Percentiles rank a stretch among this genome's conserved stretches.
These are phyloP conservation scores for Talaromyces proteolyticus DNA, from an alignment of 495 filamentous ascomycete genomes.

Conservation along the genomic window DNA sequence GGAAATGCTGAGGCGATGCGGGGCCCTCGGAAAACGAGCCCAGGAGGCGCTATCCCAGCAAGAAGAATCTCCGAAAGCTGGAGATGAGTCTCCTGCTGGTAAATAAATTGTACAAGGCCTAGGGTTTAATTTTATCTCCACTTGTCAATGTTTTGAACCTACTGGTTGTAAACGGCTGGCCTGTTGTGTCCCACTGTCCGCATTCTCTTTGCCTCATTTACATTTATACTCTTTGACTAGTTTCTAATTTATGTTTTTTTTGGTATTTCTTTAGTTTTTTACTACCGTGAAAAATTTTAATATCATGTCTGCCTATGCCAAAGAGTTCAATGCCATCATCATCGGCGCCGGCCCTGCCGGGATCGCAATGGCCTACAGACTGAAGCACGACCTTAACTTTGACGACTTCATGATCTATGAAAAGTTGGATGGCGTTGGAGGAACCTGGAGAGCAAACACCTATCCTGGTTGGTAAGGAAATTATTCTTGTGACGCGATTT, in stretches of 20 bases:
- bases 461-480: constrained; percentile 46
- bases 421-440: constrained; percentile 45
- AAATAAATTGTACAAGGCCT: too few species aligned
- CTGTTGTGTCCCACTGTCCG: too few species aligned
- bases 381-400: constrained; percentile 49
- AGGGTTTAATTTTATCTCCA: too few species aligned
- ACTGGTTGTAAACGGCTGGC: too few species aligned
- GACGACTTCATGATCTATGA: constrained; percentile 55
- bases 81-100: too few species aligned
- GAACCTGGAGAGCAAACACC: constrained; percentile 56
- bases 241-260: not conserved
- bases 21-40: not conserved
- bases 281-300: not conserved
- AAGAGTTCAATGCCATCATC: constrained; percentile 12
- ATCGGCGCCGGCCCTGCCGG: constrained; percentile 53
- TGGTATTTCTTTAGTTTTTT: not conserved
- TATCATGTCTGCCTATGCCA: not conserved
- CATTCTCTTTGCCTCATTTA: too few species aligned
- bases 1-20: too few species aligned
- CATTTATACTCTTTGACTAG: not conserved
- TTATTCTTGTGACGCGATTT: not conserved
- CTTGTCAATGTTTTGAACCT: too few species aligned
- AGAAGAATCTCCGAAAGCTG: not conserved
- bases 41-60: not conserved
- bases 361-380: constrained; percentile 49